Evolutionary conservation across 2,329 filamentous ascomycete species (phyloP), one percentile per base, ranked within the genome.

Genomic region (Talaromyces sp.): DNA sequence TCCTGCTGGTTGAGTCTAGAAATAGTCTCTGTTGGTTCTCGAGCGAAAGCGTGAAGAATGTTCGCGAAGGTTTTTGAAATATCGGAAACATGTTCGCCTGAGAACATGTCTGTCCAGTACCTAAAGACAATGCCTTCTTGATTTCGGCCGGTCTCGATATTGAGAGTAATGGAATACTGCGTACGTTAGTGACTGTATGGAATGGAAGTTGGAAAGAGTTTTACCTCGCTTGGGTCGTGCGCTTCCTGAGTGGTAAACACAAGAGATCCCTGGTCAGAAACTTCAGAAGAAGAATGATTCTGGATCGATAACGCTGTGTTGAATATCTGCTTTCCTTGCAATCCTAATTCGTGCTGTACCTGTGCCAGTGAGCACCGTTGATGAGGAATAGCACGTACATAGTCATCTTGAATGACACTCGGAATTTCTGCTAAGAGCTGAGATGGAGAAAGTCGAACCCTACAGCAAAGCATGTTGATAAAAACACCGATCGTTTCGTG

Each of bases 401-500:
- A 81, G 63, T 84, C 78, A 13, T 74, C 72, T 48, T 84, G 83
- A 0, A 83, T 75, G 11, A 73, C 73, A 35, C 80, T 78, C 0
- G 83, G 73, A 0, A 80, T 71, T 11, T 81, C 77, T 2, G 70
- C 65, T 10, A 85, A 70, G 13, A 71, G 72, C 54, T 70, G 75
- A 62, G 54, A 76, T 63, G 69, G 73, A 62, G 57, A 73, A 64
- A 71, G 82, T 68, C 63, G 75, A 3, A 85, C 74, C 6, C 81
- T 79, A 65, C 80, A 84, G 54, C 84, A 81, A 2, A 87, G 77
- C 79, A 86, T 85, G 62, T 84, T 85, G 65, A 86, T 82, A 57
- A 85, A 83, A 14, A 77, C 74, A 3, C 82, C 82, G 50, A 83
- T 78, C 22, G 79, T 79, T 31, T 79, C 76, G 57, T 82, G 75